A percentile compares a stretch with the other conserved stretches of the same genome.
Conservation (phyloP, 2,329 filamentous ascomycete species). For the Fonsecaea monophora region DNA sequence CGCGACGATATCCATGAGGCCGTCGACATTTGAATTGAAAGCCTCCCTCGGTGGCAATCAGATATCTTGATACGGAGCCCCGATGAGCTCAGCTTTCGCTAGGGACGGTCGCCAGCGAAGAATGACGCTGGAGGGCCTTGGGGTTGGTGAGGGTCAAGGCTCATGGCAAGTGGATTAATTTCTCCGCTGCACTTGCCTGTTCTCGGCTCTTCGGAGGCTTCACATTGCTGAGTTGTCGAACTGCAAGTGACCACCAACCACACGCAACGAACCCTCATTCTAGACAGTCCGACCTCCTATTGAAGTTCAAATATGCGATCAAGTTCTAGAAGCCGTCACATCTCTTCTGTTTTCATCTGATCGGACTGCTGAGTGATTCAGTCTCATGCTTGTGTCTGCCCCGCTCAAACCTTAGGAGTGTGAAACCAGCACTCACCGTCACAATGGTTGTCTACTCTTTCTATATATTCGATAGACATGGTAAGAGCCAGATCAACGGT, state of each 20-base stretch:
- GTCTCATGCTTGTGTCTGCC: not conserved
- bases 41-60: constrained; percentile 72
- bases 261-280: not conserved
- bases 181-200: constrained; percentile 28
- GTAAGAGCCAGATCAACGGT: constrained; percentile 59
- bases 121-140: not conserved
- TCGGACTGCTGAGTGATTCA: not conserved
- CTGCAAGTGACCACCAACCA: not conserved
- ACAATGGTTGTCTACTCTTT: constrained; percentile 95
- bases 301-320: not conserved
- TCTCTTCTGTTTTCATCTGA: not conserved
- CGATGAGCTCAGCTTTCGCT: constrained; percentile 13
- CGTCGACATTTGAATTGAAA: constrained; percentile 37
- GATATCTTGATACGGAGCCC: constrained; percentile 7
- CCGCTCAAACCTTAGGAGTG: not conserved
- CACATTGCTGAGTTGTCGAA: not conserved
- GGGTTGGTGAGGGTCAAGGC: not conserved
- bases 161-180: constrained; percentile 6
- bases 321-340: not conserved
- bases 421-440: constrained; percentile 26
- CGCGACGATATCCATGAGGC: constrained; percentile 40
- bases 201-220: not conserved
- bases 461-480: constrained; percentile 98
- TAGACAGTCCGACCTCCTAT: not conserved
- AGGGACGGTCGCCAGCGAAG: constrained; percentile 7